Percentiles rank a stretch among this genome's conserved stretches.
phyloP scores from a whole-genome alignment of 345 rosid genomes.

The Acer campestre region DNA sequence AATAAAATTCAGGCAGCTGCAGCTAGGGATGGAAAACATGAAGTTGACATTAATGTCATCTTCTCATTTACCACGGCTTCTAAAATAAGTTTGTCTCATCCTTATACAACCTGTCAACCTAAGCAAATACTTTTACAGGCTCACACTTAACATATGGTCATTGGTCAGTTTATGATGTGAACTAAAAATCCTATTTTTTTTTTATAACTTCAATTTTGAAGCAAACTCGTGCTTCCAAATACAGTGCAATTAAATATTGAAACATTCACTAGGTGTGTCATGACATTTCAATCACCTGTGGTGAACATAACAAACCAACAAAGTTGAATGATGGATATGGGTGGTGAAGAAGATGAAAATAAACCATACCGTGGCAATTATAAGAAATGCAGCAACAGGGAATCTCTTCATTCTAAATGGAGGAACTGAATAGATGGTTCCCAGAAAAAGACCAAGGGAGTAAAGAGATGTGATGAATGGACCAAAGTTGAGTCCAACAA shows the following conservation, averaged over 20 bases:
- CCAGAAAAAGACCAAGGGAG: slow-evolving; percentile 81
- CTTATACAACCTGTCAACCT: neutral
- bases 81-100: neutral
- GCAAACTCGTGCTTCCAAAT: slow-evolving; percentile 14
- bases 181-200: slow-evolving; percentile 15
- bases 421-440: slow-evolving; percentile 97
- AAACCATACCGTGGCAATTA: slow-evolving; percentile 74
- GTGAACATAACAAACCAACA: neutral
- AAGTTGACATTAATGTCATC: neutral
- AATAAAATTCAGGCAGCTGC: neutral
- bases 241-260: neutral
- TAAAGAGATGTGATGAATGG: slow-evolving; percentile 81
- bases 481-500: slow-evolving; percentile 81
- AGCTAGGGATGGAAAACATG: neutral
- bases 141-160: neutral
- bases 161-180: neutral
- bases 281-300: slow-evolving; percentile 1
- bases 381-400: slow-evolving; percentile 90
- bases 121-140: slow-evolving; percentile 10
- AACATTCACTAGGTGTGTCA: neutral
- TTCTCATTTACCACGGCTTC: neutral
- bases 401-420: slow-evolving; percentile 93
- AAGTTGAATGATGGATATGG: neutral
- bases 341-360: neutral
- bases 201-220: slow-evolving; percentile 16